Conservation (phyloP, 2,329 filamentous ascomycete species). For the Aureobasidium sp. region DNA sequence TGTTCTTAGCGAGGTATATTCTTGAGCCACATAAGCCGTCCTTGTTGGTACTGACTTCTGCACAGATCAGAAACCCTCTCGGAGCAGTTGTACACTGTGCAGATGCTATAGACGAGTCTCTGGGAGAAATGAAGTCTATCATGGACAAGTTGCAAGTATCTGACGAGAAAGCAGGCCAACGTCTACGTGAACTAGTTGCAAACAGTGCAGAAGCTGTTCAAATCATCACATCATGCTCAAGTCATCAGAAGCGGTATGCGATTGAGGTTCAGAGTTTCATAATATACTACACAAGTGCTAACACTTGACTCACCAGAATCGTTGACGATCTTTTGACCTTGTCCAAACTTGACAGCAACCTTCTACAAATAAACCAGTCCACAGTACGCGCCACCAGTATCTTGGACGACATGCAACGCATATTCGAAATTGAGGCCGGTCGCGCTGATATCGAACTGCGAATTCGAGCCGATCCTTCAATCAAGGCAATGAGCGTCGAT, state of each 20-base stretch:
- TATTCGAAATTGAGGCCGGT: slow-evolving; percentile 29
- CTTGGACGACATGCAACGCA: slow-evolving; percentile 26
- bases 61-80: slow-evolving; percentile 20
- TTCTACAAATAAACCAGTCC: slow-evolving; percentile 29
- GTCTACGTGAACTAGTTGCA: slow-evolving; percentile 24
- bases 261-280: not conserved
- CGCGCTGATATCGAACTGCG: slow-evolving; percentile 24
- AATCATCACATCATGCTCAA: slow-evolving; percentile 40
- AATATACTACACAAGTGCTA: not conserved
- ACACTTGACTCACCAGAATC: slow-evolving; percentile 24
- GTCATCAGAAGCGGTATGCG: slow-evolving; percentile 37
- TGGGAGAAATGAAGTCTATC: slow-evolving; percentile 15
- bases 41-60: not conserved
- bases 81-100: slow-evolving; percentile 19
- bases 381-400: slow-evolving; percentile 19
- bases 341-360: slow-evolving; percentile 40
- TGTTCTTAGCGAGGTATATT: slow-evolving; percentile 10
- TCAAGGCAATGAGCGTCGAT: slow-evolving; percentile 16
- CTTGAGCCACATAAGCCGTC: not conserved
- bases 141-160: not conserved
- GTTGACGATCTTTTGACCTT: slow-evolving; percentile 43
- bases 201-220: slow-evolving; percentile 32
- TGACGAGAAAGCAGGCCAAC: slow-evolving; percentile 17
- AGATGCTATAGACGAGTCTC: slow-evolving; percentile 18
- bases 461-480: slow-evolving; percentile 5